phyloP scores from a whole-genome alignment of 768 basidiomycete genomes.

The Mycena floridula region DNA sequence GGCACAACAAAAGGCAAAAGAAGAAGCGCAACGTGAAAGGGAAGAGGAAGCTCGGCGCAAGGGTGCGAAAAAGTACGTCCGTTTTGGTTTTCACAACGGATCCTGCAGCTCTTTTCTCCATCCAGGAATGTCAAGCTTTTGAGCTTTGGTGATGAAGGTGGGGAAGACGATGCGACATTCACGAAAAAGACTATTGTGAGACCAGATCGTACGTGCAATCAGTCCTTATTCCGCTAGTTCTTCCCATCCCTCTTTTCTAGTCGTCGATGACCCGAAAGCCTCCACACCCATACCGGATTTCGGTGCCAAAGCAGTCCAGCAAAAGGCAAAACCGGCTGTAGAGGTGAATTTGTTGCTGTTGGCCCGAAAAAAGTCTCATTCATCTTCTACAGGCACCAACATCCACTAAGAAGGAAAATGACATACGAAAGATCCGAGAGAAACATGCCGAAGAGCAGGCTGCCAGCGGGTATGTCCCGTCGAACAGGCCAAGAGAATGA shows the following conservation, averaged over 20 bases:
- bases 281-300: conserved; percentile 33
- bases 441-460: conserved; percentile 69
- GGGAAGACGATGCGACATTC: conserved; percentile 45
- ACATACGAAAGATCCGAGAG: conserved; percentile 69
- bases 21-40: conserved; percentile 69
- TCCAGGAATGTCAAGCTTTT: conserved; percentile 81
- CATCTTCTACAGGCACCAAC: not conserved
- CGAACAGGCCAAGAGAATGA: too few relatives aligned
- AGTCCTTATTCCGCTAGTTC: not conserved
- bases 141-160: conserved; percentile 80
- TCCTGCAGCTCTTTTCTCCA: not conserved
- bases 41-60: conserved; percentile 67
- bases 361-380: not conserved
- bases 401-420: conserved; percentile 32
- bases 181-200: conserved; percentile 82
- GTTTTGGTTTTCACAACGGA: not conserved
- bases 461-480: conserved; percentile 46
- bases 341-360: not conserved
- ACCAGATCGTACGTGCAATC: conserved; percentile 67
- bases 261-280: conserved; percentile 30
- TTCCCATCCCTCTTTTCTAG: conserved; percentile 14
- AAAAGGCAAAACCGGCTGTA: not conserved
- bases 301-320: conserved; percentile 21
- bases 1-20: conserved; percentile 75
- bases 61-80: conserved; percentile 81